A percentile compares a stretch with the other conserved stretches of the same genome.
These are phyloP conservation scores for Marasmius fiardii DNA, from an alignment of 1,284 basidiomycete species.

Conservation along the genomic window DNA sequence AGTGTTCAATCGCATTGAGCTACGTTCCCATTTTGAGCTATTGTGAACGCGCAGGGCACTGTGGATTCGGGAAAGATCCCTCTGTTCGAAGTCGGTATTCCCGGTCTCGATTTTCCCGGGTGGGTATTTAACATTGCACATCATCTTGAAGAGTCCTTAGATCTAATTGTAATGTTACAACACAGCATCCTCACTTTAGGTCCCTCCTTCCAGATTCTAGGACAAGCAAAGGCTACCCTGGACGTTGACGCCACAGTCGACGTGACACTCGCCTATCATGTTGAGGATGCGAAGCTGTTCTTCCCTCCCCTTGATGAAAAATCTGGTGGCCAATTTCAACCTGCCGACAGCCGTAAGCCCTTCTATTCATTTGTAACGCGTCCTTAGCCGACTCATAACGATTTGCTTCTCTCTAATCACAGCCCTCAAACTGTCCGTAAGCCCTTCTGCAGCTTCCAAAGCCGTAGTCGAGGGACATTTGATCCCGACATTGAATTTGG, in stretches of 20 bases:
- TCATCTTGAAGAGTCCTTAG: not conserved
- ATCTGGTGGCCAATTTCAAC: constrained; percentile 25
- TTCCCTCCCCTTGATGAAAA: constrained; percentile 33
- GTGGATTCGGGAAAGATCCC: constrained; percentile 12
- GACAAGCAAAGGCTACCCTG: constrained; percentile 11
- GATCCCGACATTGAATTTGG: constrained; percentile 37
- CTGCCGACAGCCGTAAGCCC: constrained; percentile 30
- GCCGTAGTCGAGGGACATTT: constrained; percentile 38
- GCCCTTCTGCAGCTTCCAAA: constrained; percentile 27
- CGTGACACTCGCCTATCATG: constrained; percentile 17
- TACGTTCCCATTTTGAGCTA: not conserved
- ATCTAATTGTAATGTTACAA: not conserved
- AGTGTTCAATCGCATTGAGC: not conserved
- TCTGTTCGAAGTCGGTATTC: constrained; percentile 13
- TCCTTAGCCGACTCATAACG: not conserved
- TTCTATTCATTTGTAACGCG: constrained; percentile 7
- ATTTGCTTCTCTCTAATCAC: constrained; percentile 1
- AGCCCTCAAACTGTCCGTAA: constrained; percentile 33
- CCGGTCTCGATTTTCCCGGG: constrained; percentile 17
- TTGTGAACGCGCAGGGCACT: constrained; percentile 3
- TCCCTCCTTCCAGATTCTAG: constrained; percentile 12
- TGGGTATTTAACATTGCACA: not conserved
- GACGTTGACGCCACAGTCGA: constrained; percentile 10
- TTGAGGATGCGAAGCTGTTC: constrained; percentile 21
- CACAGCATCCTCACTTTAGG: constrained; percentile 15